phyloP scores from a whole-genome alignment of 2,329 filamentous ascomycete genomes.

The Aspergillus aculeatus region DNA sequence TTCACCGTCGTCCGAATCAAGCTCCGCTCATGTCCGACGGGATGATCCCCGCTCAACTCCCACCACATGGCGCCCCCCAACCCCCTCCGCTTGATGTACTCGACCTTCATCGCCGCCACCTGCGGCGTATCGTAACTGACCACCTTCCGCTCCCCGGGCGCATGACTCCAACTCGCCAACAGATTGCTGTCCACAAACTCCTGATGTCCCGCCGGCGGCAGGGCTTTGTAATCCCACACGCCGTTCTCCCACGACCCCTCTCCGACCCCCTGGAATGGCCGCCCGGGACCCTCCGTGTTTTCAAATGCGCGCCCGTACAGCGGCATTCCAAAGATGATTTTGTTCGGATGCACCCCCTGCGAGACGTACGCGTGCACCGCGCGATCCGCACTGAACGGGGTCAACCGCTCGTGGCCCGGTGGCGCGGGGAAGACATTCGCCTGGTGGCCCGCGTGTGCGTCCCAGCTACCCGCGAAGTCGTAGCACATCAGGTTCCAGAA shows the following conservation, averaged over 20 bases:
- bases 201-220: neutral
- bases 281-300: conserved; percentile 71
- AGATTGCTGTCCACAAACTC: conserved; percentile 55
- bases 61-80: conserved; percentile 96
- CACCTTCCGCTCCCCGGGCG: conserved; percentile 59
- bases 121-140: conserved; percentile 73
- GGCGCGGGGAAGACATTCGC: conserved; percentile 69
- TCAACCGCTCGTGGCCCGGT: conserved; percentile 56
- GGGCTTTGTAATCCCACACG: conserved; percentile 80
- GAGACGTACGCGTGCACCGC: conserved; percentile 70
- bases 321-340: conserved; percentile 88
- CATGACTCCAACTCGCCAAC: conserved; percentile 72
- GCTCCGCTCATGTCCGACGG: conserved; percentile 29
- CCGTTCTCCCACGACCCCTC: conserved; percentile 78
- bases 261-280: conserved; percentile 63
- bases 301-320: conserved; percentile 85
- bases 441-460: conserved; percentile 69
- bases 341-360: conserved; percentile 62
- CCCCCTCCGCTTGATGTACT: conserved; percentile 64
- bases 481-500: conserved; percentile 73
- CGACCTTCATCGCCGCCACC: conserved; percentile 67
- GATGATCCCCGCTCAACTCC: conserved; percentile 74
- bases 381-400: conserved; percentile 72
- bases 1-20: conserved; percentile 47
- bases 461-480: conserved; percentile 82